Evolutionary conservation across 2,329 filamentous ascomycete genomes (phyloP).

Genomic region (Myriosclerotinia scirpicola): DNA sequence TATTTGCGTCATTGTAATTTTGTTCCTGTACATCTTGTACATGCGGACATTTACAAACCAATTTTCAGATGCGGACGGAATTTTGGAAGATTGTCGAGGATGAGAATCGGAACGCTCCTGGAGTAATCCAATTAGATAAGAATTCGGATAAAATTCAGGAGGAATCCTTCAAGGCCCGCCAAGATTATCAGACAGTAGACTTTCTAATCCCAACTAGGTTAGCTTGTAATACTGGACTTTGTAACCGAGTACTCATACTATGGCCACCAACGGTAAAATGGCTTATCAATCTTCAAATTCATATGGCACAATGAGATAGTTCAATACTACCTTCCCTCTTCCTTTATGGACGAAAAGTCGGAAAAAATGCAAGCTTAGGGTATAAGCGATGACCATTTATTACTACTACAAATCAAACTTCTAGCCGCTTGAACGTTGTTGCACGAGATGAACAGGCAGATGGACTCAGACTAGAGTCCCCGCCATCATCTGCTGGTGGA

Average conservation of each 20-base stretch:
- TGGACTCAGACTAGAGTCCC: background rate
- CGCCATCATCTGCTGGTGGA: background rate
- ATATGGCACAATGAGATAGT: background rate
- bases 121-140: background rate
- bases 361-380: background rate
- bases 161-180: background rate
- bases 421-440: background rate
- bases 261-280: background rate
- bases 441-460: background rate
- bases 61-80: background rate
- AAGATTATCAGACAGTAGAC: too few relatives aligned
- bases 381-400: background rate
- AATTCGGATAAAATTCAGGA: background rate
- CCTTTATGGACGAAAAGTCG: background rate
- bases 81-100: background rate
- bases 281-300: background rate
- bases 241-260: background rate
- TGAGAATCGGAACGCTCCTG: background rate
- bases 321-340: background rate
- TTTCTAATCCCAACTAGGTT: background rate
- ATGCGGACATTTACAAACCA: background rate
- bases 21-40: background rate
- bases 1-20: background rate
- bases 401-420: background rate
- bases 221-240: background rate